These are phyloP conservation scores for Lanmaoa pseudosensibilis DNA, from an alignment of 768 basidiomycete genomes.

Conservation along the genomic window DNA sequence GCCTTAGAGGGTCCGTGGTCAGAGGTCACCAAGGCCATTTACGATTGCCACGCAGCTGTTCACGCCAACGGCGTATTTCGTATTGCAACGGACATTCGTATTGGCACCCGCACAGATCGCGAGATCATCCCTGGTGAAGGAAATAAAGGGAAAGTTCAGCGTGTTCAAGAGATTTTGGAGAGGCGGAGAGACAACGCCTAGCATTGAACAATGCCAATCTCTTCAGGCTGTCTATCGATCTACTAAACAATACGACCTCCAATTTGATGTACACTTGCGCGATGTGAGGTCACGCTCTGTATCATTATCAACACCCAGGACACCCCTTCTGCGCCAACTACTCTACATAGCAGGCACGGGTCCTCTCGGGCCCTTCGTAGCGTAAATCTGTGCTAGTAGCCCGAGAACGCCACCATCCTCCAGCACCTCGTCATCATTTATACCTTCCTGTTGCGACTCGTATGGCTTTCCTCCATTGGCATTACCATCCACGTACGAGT, in stretches of 20 bases:
- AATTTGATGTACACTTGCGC: neutral
- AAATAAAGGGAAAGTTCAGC: conserved; percentile 75
- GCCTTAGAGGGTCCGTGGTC: conserved; percentile 78
- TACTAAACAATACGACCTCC: neutral
- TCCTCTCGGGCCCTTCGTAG: conserved; percentile 47
- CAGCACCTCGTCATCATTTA: conserved; percentile 61
- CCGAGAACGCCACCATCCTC: conserved; percentile 86
- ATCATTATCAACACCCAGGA: neutral
- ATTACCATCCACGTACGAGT: conserved; percentile 72
- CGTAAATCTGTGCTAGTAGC: conserved; percentile 84
- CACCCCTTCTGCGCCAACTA: neutral
- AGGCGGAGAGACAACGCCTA: conserved; percentile 20
- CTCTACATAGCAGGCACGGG: conserved; percentile 46
- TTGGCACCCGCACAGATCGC: conserved; percentile 84
- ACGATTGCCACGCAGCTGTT: conserved; percentile 86
- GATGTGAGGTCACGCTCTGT: neutral
- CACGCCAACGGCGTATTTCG: conserved; percentile 74
- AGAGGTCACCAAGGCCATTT: conserved; percentile 81
- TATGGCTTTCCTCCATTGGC: conserved; percentile 40
- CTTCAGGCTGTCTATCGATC: neutral
- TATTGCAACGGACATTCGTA: conserved; percentile 90
- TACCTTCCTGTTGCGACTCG: conserved; percentile 46
- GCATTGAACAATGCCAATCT: conserved; percentile 1
- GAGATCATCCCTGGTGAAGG: conserved; percentile 61
- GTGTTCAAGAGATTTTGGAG: conserved; percentile 78